Evolutionary conservation across 108 stramenopile species (phyloP), one percentile per base, ranked within the genome.

Genomic region (Skeletonema tropicum): DNA sequence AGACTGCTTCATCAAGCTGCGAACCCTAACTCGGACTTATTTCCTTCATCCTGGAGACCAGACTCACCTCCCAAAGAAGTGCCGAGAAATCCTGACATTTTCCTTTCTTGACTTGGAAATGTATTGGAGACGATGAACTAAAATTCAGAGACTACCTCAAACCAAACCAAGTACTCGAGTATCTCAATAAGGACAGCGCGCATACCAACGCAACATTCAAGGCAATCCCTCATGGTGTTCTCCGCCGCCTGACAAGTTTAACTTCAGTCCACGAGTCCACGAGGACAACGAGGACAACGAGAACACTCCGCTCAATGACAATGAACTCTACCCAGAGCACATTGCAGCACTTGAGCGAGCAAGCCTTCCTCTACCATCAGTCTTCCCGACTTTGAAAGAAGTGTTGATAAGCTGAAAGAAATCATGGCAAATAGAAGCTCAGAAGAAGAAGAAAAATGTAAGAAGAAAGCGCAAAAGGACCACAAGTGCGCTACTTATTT

Each of bases 141-240:
- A 3, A 71, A 65, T 65, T 72, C 61, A 25, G 36, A 72, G 71
- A 64, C 29, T 61, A 72, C 36, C 31, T 65, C 12, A 73, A 73
- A 19, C 13, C 64, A 7, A 73, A 66, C 45, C 65, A 71, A 23
- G 15, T 30, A 42, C 70, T 73, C 12, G 63, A 71, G 60, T 71
- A 71, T 14, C 31, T 71, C 26, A 71, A 71, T 60, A 38, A 71
- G 3, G 41, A 21, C 11, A 73, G 71, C 38, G 15, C 15, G 17
- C 71, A 73, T 46, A 64, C 62, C 2, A 65, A 65, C 1, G 70
- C 64, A 4, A 31, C n/a, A n/a, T 65, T 71, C 33, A 39, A 71
- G 48, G 60, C 70, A 5, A 62, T 71, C 63, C 63, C 63, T 15
- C 17, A 19, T 15, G 61, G 70, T 31, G 70, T 71, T 14, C 38